A percentile compares a stretch with the other conserved stretches of the same genome.
Conservation (phyloP, 768 basidiomycete species). For the Xanthoconium purpureum region DNA sequence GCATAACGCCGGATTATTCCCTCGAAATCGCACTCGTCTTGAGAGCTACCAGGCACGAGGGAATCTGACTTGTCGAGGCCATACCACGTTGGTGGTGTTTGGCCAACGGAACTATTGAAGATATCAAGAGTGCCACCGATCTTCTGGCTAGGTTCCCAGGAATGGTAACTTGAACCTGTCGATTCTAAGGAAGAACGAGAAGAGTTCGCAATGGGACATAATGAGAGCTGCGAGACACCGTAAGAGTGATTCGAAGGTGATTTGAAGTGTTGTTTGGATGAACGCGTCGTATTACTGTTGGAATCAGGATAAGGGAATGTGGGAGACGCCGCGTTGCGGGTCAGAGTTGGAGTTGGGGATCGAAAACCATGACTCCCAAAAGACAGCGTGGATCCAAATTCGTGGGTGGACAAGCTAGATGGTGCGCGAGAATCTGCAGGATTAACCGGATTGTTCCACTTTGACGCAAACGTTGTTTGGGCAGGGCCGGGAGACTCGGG, state of each 20-base stretch:
- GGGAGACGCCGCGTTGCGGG: constrained; percentile 52
- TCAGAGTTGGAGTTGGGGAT: constrained; percentile 69
- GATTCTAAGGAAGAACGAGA: constrained; percentile 80
- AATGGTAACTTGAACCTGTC: constrained; percentile 82
- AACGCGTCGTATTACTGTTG: constrained; percentile 42
- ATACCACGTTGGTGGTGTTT: constrained; percentile 59
- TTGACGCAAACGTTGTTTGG: constrained; percentile 19
- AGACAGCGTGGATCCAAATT: constrained; percentile 46
- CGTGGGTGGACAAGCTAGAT: constrained; percentile 48
- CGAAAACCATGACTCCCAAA: constrained; percentile 42
- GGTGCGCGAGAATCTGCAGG: constrained; percentile 40
- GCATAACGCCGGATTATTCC: constrained; percentile 62
- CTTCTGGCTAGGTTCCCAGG: constrained; percentile 60
- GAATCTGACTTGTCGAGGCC: constrained; percentile 56
- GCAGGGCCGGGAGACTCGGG: constrained; percentile 59
- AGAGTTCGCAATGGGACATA: constrained; percentile 69
- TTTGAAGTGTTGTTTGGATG: constrained; percentile 50
- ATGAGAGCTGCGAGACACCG: constrained; percentile 54
- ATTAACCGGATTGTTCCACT: constrained; percentile 30
- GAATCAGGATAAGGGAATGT: constrained; percentile 36
- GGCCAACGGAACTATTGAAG: constrained; percentile 48
- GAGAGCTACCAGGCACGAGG: constrained; percentile 47
- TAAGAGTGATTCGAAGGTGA: constrained; percentile 52
- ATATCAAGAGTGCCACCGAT: constrained; percentile 52
- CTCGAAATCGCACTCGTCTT: constrained; percentile 59